phyloP scores from a whole-genome alignment of 2,329 filamentous ascomycete species.

The Myrmaecium sp. region DNA sequence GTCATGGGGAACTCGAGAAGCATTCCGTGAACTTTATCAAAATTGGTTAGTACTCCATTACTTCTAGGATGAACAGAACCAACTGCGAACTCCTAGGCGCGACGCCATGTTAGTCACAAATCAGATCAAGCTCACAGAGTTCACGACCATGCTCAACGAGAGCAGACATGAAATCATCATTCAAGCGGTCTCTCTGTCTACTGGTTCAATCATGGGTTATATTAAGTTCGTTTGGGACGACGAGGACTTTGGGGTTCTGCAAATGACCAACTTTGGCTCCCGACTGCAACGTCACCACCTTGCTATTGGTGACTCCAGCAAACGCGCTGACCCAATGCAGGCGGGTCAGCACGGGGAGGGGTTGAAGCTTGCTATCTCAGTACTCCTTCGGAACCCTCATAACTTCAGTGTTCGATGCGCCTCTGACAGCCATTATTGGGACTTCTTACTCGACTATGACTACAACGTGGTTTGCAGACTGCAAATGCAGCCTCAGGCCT shows the following conservation, averaged over 20 bases:
- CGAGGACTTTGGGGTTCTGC: conserved; percentile 4
- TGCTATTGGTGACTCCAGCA: conserved; percentile 7
- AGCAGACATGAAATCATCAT: conserved; percentile 1
- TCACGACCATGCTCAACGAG: background rate
- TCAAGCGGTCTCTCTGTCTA: conserved; percentile 1
- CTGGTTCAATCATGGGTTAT: conserved; percentile 5
- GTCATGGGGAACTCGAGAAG: conserved; percentile 4
- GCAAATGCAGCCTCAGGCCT: background rate
- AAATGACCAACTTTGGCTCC: conserved; percentile 8
- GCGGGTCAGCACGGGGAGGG: conserved; percentile 10
- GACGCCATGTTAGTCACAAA: conserved; percentile 7
- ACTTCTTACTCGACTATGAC: conserved; percentile 4
- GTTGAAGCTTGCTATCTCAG: conserved; percentile 8
- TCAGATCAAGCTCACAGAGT: conserved; percentile 4
- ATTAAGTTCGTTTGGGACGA: conserved; percentile 7
- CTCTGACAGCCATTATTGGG: conserved; percentile 2
- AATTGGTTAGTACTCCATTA: conserved; percentile 5
- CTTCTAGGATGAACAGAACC: background rate
- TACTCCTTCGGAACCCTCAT: conserved; percentile 5
- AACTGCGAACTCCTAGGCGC: conserved; percentile 3
- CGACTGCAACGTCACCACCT: conserved; percentile 4
- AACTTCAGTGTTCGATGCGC: conserved; percentile 6
- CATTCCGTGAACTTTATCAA: conserved; percentile 7
- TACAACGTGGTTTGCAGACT: conserved; percentile 5
- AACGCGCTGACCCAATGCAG: conserved; percentile 5